phyloP scores from a whole-genome alignment of 2,329 filamentous ascomycete genomes.

The Pseudogymnoascus sp. region DNA sequence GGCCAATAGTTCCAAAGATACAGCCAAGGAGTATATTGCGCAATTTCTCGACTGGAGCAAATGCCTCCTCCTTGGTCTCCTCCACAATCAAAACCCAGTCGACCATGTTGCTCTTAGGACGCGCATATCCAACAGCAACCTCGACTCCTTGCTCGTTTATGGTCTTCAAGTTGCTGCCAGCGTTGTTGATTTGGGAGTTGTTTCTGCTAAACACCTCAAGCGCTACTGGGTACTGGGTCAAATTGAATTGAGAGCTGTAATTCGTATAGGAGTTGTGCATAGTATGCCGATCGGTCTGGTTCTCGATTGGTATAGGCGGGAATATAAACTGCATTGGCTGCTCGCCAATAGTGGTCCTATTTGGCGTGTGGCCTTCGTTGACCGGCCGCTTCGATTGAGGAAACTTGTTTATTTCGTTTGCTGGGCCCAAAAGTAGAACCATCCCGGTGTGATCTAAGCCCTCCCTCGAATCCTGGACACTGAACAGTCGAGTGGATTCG shows the following conservation, averaged over 20 bases:
- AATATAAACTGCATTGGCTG: conserved; percentile 52
- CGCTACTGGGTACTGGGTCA: conserved; percentile 56
- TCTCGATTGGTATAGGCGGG: conserved; percentile 39
- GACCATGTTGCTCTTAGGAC: conserved; percentile 58
- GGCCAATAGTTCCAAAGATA: conserved; percentile 73
- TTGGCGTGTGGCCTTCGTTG: conserved; percentile 38
- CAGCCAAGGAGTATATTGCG: conserved; percentile 74
- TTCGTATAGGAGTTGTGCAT: conserved; percentile 32
- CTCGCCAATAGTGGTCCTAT: conserved; percentile 33
- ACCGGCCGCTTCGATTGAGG: conserved; percentile 37
- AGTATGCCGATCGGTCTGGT: conserved; percentile 42
- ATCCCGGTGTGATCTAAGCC: conserved; percentile 64
- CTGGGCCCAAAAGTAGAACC: conserved; percentile 63
- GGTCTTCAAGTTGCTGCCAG: conserved; percentile 60
- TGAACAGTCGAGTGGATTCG: conserved; percentile 55
- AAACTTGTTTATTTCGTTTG: conserved; percentile 59
- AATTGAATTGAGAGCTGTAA: conserved; percentile 41
- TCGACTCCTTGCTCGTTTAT: conserved; percentile 60
- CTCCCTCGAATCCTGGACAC: conserved; percentile 55
- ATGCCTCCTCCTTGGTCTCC: conserved; percentile 66
- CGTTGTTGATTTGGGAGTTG: conserved; percentile 48
- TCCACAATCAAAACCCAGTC: conserved; percentile 82
- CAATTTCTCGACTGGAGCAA: conserved; percentile 65
- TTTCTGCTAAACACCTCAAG: conserved; percentile 51
- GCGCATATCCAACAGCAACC: conserved; percentile 76